phyloP scores from a whole-genome alignment of 208 protist genomes.

The Naegleria lovaniensis region DNA sequence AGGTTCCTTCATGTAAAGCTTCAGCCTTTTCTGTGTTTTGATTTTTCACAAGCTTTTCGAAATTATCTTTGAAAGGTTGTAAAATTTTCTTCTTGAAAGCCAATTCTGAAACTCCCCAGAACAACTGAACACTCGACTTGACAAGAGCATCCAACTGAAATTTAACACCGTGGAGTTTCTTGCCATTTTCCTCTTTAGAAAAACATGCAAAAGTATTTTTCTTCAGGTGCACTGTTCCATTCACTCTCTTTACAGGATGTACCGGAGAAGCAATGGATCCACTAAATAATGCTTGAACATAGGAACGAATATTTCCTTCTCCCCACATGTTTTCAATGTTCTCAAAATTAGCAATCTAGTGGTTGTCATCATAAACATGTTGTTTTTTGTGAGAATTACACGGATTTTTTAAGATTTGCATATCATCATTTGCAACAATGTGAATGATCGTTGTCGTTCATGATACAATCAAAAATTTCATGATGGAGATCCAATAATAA shows the following conservation, averaged over 20 bases:
- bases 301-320: neutral
- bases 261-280: neutral
- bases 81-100: constrained; percentile 5
- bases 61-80: neutral
- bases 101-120: constrained; percentile 1
- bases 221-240: neutral
- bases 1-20: neutral
- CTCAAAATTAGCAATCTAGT: constrained; percentile 16
- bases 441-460: too few species aligned
- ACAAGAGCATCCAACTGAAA: constrained; percentile 12
- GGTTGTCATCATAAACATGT: too few species aligned
- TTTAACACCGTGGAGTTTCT: neutral
- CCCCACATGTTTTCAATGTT: constrained; percentile 15
- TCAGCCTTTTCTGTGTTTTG: neutral
- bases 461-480: too few species aligned
- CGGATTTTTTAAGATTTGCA: too few species aligned
- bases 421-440: too few species aligned
- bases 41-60: neutral
- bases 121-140: neutral
- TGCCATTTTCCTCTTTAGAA: neutral
- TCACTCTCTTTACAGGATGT: neutral
- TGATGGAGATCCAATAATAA: neutral
- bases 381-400: too few species aligned
- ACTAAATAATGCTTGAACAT: constrained; percentile 19
- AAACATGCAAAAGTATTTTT: neutral